These are phyloP conservation scores for Blastobotrys robertii DNA, from an alignment of 805 yeast species.

Conservation along the genomic window DNA sequence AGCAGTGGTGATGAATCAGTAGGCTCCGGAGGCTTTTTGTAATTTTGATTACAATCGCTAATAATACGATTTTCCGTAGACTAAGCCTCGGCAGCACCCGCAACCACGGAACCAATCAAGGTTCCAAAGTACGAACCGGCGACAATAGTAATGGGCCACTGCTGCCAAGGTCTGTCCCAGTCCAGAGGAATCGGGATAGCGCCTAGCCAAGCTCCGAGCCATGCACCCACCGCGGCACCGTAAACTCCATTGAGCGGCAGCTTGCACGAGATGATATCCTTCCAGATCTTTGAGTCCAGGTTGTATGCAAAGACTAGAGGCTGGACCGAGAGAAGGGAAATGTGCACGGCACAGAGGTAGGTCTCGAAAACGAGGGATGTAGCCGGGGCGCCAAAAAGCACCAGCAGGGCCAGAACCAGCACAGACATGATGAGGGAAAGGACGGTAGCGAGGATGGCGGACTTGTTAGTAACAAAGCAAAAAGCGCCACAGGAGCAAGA, in stretches of 20 bases:
- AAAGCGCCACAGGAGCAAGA: background rate
- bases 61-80: too few species aligned
- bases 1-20: too few species aligned
- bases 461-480: conserved; percentile 5
- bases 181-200: conserved; percentile 90
- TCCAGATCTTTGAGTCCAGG: conserved; percentile 42
- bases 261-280: conserved; percentile 22
- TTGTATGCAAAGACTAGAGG: conserved; percentile 53
- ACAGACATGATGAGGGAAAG: conserved; percentile 24
- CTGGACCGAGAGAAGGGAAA: conserved; percentile 48
- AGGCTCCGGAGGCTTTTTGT: too few species aligned
- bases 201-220: conserved; percentile 82
- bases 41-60: too few species aligned
- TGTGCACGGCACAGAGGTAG: conserved; percentile 48
- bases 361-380: conserved; percentile 45
- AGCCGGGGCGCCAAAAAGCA: conserved; percentile 78
- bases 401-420: conserved; percentile 27
- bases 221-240: conserved; percentile 33
- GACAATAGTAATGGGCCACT: conserved; percentile 85
- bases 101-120: conserved; percentile 45
- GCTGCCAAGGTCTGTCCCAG: conserved; percentile 98
- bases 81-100: conserved; percentile 8
- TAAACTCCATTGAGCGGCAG: conserved; percentile 26
- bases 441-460: conserved; percentile 22
- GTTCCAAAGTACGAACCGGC: conserved; percentile 74